Base-by-base conservation (phyloP, 192 early-diverging fungal genomes). In the Backusella tuberculispora region DNA sequence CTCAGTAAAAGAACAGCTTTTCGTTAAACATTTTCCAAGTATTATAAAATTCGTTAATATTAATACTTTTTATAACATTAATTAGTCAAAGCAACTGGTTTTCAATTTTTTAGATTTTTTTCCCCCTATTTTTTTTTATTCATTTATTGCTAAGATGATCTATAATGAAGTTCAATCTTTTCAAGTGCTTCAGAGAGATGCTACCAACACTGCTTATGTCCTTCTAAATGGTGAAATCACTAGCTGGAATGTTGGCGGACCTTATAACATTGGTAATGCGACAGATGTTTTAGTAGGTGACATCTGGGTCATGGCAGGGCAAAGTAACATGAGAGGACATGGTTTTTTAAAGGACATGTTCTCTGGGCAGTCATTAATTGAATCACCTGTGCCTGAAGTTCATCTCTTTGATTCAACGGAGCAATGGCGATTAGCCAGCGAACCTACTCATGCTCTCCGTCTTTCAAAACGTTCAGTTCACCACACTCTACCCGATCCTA, bases 281-380 rank as follows among this genome's bases (percentile, higher is more conserved):
- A 21, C 44, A 19, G 50, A 78, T 15, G 74, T 82, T 7, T 73
- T 65, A 6, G 81, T 82, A 0, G 81, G 81, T 12, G 81, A 82
- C 75, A 66, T 82, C 8, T 82, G 81, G 81, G 48, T 82, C 17
- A 46, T 82, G 50, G 74, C 81, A 4, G 81, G 81, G 0, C 81
- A 82, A 37, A 82, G 81, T 56, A 82, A 82, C 40, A 82, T 82
- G 81, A 47, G 81, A 24, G 81, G 81, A 0, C 63, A 71, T 72
- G 81, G 77, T 3, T 76, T 63, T 46, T 41, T 73, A 0, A 53
- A 40, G 1, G 41, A 79, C 26, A 46, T 47, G 15, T 56, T 63
- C 26, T 34, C 41, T 40, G n/a, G 45, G 0, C 5, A 38, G 0
- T 21, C 38, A 0, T 26, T 70, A 19, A 43, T 17, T 5, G 38